These are phyloP conservation scores for Alternaria metachromatica DNA, from an alignment of 2,329 filamentous ascomycete genomes.

Conservation along the genomic window DNA sequence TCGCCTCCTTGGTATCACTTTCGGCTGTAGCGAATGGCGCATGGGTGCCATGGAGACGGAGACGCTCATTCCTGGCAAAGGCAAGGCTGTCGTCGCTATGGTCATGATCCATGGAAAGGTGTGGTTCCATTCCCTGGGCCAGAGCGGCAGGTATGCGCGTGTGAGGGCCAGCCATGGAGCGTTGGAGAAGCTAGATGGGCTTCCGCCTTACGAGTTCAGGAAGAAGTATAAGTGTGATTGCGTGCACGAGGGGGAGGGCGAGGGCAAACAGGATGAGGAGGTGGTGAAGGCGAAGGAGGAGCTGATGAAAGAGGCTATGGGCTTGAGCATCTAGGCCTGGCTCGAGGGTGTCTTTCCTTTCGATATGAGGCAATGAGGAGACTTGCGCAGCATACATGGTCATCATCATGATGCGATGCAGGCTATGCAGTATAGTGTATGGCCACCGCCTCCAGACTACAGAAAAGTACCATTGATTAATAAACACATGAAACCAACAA, in stretches of 20 bases:
- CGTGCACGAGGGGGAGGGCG: constrained; percentile 20
- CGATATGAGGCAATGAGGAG: neutral
- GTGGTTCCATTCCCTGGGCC: constrained; percentile 66
- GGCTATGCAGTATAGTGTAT: neutral
- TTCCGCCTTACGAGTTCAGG: constrained; percentile 66
- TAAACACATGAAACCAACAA: neutral
- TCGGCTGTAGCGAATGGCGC: constrained; percentile 70
- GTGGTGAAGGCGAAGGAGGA: constrained; percentile 13
- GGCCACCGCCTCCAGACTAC: neutral
- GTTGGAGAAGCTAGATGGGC: constrained; percentile 57
- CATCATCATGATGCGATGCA: neutral
- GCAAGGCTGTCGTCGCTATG: constrained; percentile 66
- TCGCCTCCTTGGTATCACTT: constrained; percentile 67
- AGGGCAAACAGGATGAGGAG: neutral
- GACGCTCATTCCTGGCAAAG: constrained; percentile 55
- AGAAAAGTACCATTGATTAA: neutral
- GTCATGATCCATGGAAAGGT: constrained; percentile 78
- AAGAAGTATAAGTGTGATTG: constrained; percentile 70
- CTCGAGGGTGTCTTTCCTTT: neutral
- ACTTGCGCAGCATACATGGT: neutral
- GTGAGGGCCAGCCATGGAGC: constrained; percentile 68
- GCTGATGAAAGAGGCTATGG: constrained; percentile 26
- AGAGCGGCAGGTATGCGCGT: constrained; percentile 76
- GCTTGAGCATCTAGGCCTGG: constrained; percentile 19
- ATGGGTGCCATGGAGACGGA: constrained; percentile 43